Percentiles rank a stretch among this genome's conserved stretches.
Conservation (phyloP, 2,329 filamentous ascomycete species). For the Aureobasidium sp. region DNA sequence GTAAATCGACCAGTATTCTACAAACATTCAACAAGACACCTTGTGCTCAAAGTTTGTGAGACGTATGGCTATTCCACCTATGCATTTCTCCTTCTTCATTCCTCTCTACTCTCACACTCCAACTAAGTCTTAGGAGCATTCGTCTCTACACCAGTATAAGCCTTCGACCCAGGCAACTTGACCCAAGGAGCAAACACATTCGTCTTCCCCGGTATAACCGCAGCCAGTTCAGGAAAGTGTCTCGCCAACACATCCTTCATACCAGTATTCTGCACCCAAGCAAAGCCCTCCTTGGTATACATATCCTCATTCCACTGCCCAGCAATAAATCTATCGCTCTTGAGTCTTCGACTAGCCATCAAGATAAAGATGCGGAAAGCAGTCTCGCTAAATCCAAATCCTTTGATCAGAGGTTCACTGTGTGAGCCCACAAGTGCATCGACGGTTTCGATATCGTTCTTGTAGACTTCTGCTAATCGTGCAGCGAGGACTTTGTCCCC, state of each 20-base stretch:
- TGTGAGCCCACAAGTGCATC: conserved; percentile 49
- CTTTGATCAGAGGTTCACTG: conserved; percentile 47
- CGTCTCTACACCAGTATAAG: conserved; percentile 34
- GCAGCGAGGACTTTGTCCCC: conserved; percentile 41
- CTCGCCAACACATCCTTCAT: conserved; percentile 50
- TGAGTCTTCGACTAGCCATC: conserved; percentile 49
- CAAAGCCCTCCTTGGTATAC: conserved; percentile 47
- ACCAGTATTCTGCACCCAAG: conserved; percentile 47
- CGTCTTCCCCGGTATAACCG: conserved; percentile 33
- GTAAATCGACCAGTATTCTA: too few species aligned
- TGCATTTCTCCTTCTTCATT: too few species aligned
- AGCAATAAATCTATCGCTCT: conserved; percentile 54
- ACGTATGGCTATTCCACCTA: too few species aligned
- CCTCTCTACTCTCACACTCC: too few species aligned
- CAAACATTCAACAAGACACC: too few species aligned
- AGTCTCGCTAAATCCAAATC: conserved; percentile 55
- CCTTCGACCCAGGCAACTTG: conserved; percentile 29
- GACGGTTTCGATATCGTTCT: conserved; percentile 46
- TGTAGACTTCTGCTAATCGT: conserved; percentile 44
- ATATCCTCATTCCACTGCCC: conserved; percentile 44
- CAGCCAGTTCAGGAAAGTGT: conserved; percentile 48
- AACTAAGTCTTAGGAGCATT: conserved; percentile 24
- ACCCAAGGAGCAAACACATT: conserved; percentile 43
- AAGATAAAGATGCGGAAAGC: conserved; percentile 53
- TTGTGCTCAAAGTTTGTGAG: too few species aligned